Evolutionary conservation across 2,329 filamentous ascomycete species (phyloP), one percentile per base, ranked within the genome.

Genomic region (Phaeoacremonium minimum): DNA sequence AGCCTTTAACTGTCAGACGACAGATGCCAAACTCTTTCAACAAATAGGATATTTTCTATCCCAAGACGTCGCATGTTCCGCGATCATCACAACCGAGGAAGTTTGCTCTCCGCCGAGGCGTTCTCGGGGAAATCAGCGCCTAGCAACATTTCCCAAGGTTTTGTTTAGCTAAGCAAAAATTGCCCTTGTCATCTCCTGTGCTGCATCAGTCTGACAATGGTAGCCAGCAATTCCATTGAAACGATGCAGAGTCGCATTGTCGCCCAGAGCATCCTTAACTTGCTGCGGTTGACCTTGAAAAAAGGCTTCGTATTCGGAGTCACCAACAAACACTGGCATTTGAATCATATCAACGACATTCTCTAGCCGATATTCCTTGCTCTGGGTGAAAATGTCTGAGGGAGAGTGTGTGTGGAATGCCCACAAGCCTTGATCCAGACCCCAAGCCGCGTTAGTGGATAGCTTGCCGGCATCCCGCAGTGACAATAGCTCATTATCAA

Each of bases 361-460:
- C 9, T 34, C 41, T 29, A 49, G 43, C n/a, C 32, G 42, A 40
- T 44, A 42, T 7, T 29, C 35, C 0, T 42, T 42, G 5, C 49
- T 29, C 26, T 40, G 33, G 8, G 29, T 39, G 16, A 49, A 41
- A 42, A 40, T 48, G 37, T 55, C 48, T 37, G 43, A 61, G 7
- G 48, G 48, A 32, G 48, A 56, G 14, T 46, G 35, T 6, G 47
- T 49, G n/a, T 55, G 44, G 41, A 60, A 61, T 4, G 55, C 46
- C 55, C 56, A 63, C 2, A 60, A 36, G 5, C 58, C 57, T 37
- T 63, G 58, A 26, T 55, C 46, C 15, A 62, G 35, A 35, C 40
- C 49, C 59, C 60, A 64, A 17, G 49, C 43, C 15, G 36, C 28
- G 8, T 7, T 19, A 2, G 51, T 51, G 16, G 50, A 33, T n/a